A percentile compares a stretch with the other conserved stretches of the same genome.
phyloP scores from a whole-genome alignment of 164 flowering plant genomes.

The Nymphaea thermarum region DNA sequence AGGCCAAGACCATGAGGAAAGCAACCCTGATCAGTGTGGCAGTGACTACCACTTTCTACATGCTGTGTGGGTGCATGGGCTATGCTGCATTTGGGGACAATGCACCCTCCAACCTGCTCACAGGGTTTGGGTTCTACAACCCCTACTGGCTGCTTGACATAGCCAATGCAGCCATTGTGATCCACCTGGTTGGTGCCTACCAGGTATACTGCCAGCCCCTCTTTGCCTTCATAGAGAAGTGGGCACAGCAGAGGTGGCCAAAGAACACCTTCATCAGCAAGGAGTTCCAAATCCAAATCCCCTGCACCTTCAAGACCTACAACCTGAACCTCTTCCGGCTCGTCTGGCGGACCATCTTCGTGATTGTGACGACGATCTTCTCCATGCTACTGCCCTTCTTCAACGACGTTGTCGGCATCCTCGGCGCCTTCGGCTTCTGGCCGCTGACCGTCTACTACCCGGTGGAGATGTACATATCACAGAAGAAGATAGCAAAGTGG shows the following conservation, averaged over 20 bases:
- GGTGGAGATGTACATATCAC: slow-evolving; percentile 48
- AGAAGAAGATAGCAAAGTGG: slow-evolving; percentile 49
- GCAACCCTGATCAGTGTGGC: slow-evolving; percentile 27
- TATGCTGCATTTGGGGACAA: slow-evolving; percentile 58
- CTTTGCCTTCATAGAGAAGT: slow-evolving; percentile 51
- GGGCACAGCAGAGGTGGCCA: slow-evolving; percentile 27
- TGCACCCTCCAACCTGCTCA: slow-evolving; percentile 46
- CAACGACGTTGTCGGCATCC: slow-evolving; percentile 47
- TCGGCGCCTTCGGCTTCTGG: slow-evolving; percentile 62
- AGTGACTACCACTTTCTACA: slow-evolving; percentile 46
- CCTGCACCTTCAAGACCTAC: slow-evolving; percentile 16
- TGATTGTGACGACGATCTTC: slow-evolving; percentile 34
- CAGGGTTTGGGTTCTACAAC: slow-evolving; percentile 59
- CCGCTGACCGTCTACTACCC: slow-evolving; percentile 61
- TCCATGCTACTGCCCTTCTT: slow-evolving; percentile 63
- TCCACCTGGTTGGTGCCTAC: slow-evolving; percentile 65
- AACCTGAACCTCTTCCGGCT: slow-evolving; percentile 27
- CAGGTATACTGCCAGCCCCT: slow-evolving; percentile 57
- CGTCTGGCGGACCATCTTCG: slow-evolving; percentile 41
- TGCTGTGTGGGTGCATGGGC: slow-evolving; percentile 60
- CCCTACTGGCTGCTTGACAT: slow-evolving; percentile 61
- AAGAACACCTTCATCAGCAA: slow-evolving; percentile 29
- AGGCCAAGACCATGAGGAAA: slow-evolving; percentile 49
- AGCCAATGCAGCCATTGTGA: slow-evolving; percentile 46
- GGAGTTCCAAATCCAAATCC: slow-evolving; percentile 24